Evolutionary conservation across 1,284 basidiomycete species (phyloP), one percentile per base, ranked within the genome.

Genomic region (Fomitopsis palustris): DNA sequence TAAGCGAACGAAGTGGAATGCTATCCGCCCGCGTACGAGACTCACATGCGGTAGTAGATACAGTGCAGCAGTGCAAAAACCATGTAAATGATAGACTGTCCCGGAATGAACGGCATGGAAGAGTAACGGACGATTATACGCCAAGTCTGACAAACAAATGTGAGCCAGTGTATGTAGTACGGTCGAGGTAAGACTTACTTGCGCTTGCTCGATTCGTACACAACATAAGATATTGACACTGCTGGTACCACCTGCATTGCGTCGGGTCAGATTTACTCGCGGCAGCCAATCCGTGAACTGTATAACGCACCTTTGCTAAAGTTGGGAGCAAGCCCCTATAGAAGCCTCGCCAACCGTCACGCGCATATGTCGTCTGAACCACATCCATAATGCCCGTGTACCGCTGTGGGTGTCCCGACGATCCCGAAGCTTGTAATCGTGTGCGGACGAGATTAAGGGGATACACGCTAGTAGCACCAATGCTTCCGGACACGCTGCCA

Each of bases 361-460:
- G 82, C 53, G 81, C 78, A 73, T 92, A 92, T 21, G 96, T 98
- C 72, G 89, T 90, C 47, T 79, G 73, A 6, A 85, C 83, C 6
- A 98, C 97, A 72, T 99, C 97, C 74, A 83, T 75, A 61, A 96
- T 89, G 25, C 96, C 95, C 3, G 82, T 85, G 74, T 99, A 99
- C 17, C 78, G 80, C 64, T 95, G 89, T 1, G 95, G 95, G 72
- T 98, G 95, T 0, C 95, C 93, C 0, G 91, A 86, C 0, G 93
- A 96, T 1, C 97, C 97, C 0, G 95, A 95, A 2, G 97, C 97
- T 75, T 99, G 97, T 60, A 99, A 73, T 53, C 96, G 86, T 10
- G 97, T 99, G 29, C 96, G 85, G 21, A 99, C 89, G 39, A 99
- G 83, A 75, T 97, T 98, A 64, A 96, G 79, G 6, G 92, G 95